Base-by-base conservation (phyloP, 1,284 basidiomycete genomes). In the Irpex lacteus region DNA sequence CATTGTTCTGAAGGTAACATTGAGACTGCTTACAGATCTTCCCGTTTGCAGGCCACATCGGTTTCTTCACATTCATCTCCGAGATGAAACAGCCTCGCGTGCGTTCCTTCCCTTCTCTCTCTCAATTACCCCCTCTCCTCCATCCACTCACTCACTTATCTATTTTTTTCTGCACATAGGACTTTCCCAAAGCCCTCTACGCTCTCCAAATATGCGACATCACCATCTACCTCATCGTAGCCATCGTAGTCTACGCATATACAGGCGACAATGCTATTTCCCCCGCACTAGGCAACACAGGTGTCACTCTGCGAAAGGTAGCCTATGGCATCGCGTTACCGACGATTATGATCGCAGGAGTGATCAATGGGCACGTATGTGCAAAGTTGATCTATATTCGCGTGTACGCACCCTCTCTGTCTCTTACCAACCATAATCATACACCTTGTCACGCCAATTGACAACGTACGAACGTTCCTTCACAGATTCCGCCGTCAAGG, bases 11-110 rank as follows among this genome's bases (percentile, higher is more conserved):
- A 6, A 34, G 32, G 5, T 6, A 34, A 6, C 1, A 34, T 34
- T 34, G 32, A 34, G 13, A 11, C 2, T 61, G 18, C 9, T 52
- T 47, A n/a, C 36, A 84, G 82, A 81, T 85, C 47, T 85, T 85
- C 68, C 78, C 83, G 3, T 85, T 84, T 69, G 81, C 83, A 57
- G 83, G 82, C 80, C 74, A 75, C 57, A 73, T 72, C 38, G 78
- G 78, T 71, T 84, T 85, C 73, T 85, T 85, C 69, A 81, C 85
- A 11, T 74, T 85, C 56, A 84, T 85, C 59, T 82, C 84, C 15
- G 84, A 86, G 69, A 85, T 85, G 85, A 74, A 74, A 60, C 68
- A 70, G 55, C 84, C 84, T 2, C 70, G 78, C 67, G 82, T 71
- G 44, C 5, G 67, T 64, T 18, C 6, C 8, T 11, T 32, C 32